Evolutionary conservation across 2,329 filamentous ascomycete species (phyloP), one percentile per base, ranked within the genome.

Genomic region (Shiraia sp.): DNA sequence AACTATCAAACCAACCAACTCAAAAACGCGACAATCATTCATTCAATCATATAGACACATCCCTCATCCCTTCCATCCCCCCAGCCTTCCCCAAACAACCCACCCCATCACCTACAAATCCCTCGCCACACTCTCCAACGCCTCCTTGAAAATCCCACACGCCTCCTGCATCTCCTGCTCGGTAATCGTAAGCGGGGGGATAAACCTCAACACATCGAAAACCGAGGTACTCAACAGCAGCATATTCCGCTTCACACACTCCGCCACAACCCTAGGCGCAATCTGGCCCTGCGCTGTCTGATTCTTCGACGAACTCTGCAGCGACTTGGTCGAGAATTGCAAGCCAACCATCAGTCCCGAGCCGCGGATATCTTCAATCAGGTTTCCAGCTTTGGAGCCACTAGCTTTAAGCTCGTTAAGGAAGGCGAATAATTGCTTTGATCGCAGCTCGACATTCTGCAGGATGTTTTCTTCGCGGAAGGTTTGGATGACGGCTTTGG

Each of bases 191-290:
- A 63, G 55, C 25, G 58, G 51, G 0, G 59, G 59, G 14, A 63
- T 63, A 23, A 63, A 63, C 13, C 59, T 42, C 17, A 63, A 17
- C 2, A 63, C 59, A 24, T 63, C 59, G 12, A 63, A 63, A 1
- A 63, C 52, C 1, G 58, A 61, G n/a, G 59, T 63, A 35, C 58
- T 61, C 2, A 63, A 49, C 13, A 63, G 46, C 31, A 63, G 46
- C 59, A 63, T 63, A 29, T 63, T 38, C 3, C 59, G 43, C 47
- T 61, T 61, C 12, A 63, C 36, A 31, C 59, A 57, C 29, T 63
- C 58, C 22, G 56, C 51, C 4, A 63, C 59, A 16, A 63, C 35
- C 40, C 55, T 59, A 2, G 59, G 59, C 2, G 53, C 58, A n/a
- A 63, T 49, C 34, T 61, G 59, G 7, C 53, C 46, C 35, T 49